Evolutionary conservation across 1,139 yeast species (phyloP), one percentile per base, ranked within the genome.

Genomic region (Kurtzmaniella natalensis): DNA sequence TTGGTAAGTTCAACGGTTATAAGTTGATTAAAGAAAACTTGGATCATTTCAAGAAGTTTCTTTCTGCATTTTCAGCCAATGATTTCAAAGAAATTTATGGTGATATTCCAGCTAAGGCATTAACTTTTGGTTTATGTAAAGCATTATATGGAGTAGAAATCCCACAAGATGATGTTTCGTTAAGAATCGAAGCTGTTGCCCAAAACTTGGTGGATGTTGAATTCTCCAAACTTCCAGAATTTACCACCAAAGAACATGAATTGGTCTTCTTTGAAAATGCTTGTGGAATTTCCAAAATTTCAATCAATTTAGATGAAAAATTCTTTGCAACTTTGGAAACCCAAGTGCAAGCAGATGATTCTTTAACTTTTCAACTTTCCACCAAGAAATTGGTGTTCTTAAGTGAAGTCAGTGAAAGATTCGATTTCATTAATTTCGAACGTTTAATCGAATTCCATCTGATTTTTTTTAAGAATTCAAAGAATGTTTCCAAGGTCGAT

Each of bases 1-100:
- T 74, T 43, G 55, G 66, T 20, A 64, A 59, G 29, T 56, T 61
- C 38, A 76, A 76, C 49, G 70, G 69, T 0, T 40, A 43, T 31
- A 37, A 45, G 0, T 42, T 72, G 13, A 53, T 67, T 27, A 48
- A 43, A 17, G 66, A 63, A 1, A 66, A 73, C 33, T 36, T 63
- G 8, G 55, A 51, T 1, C 20, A 38, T 3, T 34, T 66, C 5
- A 27, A 40, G 13, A 32, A 40, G 1, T 59, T 55, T 37, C 11
- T n/a, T 22, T 24, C 34, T 15, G 37, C 21, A 13, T 13, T 16
- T 5, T 30, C 37, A n/a, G 16, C 23, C 9, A 22, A 26, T 8
- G 13, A 18, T 5, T 19, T 11, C 3, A 32, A 39, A 4, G 39
- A 39, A 3, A 10, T 17, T 8, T 17, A 10, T 18, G 8, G 17